Evolutionary conservation across 164 flowering plant genomes (phyloP), one percentile per base, ranked within the genome.

Genomic region (Vitis cinerea): DNA sequence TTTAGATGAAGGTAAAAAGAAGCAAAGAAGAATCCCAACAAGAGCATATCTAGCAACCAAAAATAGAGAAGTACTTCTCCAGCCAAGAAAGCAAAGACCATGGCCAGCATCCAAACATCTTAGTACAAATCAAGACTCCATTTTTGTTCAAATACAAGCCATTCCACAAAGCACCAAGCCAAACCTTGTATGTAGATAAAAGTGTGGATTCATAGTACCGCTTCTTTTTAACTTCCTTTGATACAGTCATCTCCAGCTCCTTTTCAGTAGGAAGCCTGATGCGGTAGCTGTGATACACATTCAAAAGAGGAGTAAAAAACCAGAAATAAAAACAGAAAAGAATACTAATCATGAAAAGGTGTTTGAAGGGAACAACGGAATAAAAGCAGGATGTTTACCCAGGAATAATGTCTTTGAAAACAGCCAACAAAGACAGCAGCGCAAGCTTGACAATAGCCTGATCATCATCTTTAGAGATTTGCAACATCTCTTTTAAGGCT

Each of bases 231-330:
- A 93, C 91, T 66, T 72, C 91, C 86, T 93, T 93, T 0, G 99
- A 92, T 58, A 96, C 91, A 57, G 69, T 85, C 97, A 92, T 92
- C 72, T 88, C 90, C 65, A 80, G 71, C 84, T 96, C 99, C 82
- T 96, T 96, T 67, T 92, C 97, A 70, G 97, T 92, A 13, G 99
- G 99, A 67, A 93, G 95, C 84, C 99, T 83, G 61, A 96, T 93
- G 50, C 97, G 94, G 70, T 91, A 93, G 51, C 99, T 95, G 88
- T 74, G 59, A 49, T 61, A 72, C 19, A 63, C 31, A 76, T 63
- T 16, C 7, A 66, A 52, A 65, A n/a, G 7, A 50, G 1, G 15
- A 58, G n/a, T 51, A 19, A 19, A 17, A 50, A 50, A 29, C 14
- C 4, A 4, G 37, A 63, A 0, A 17, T 61, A 54, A 12, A 61